Base-by-base conservation (phyloP, 2,329 filamentous ascomycete genomes). In the Beauveria brongniartii region DNA sequence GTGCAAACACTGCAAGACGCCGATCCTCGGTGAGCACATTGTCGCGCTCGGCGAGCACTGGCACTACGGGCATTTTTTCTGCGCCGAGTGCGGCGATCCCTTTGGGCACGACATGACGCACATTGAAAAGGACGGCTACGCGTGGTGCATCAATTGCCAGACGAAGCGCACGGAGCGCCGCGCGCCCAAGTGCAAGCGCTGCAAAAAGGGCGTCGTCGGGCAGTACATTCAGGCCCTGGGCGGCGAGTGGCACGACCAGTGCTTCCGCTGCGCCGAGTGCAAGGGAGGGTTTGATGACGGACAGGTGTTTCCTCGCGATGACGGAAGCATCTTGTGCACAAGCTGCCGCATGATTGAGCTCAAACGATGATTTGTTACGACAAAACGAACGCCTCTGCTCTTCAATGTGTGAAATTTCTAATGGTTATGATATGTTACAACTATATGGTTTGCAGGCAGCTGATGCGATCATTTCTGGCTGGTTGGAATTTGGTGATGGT, bases 1-100 rank as follows among this genome's bases (percentile, higher is more conserved):
- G 47, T 99, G 94, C 81, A 94, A 94, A 76, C 92, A 90, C 73
- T 99, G 94, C 82, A 92, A 89, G 73, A 99, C 94, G 8, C 93
- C 94, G 3, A 99, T 99, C 69, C 87, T 97, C 67, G 92, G 92
- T 47, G 92, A 97, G 74, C 91, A 97, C 66, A 87, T 97, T 37
- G 88, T 97, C 16, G 94, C 94, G 1, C 91, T 96, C 61, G 94
- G 94, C 1, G 85, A 88, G n/a, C 92, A 96, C 75, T 99, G 91
- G 90, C 94, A 99, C 73, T 90, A 90, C 58, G 94, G 94, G 0
- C 94, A 99, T 76, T 99, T 99, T 78, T 99, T 99, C 82, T 99
- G 94, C 71, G 94, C 94, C 47, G 92, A 99, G 79, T 99, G 94
- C 72, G 94, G 94, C 66, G 93, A 99, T 76, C 93, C 94, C 0